Percentiles rank a stretch among this genome's conserved stretches.
Conservation (phyloP, 208 protist genomes). For the Crithidia expoeki region DNA sequence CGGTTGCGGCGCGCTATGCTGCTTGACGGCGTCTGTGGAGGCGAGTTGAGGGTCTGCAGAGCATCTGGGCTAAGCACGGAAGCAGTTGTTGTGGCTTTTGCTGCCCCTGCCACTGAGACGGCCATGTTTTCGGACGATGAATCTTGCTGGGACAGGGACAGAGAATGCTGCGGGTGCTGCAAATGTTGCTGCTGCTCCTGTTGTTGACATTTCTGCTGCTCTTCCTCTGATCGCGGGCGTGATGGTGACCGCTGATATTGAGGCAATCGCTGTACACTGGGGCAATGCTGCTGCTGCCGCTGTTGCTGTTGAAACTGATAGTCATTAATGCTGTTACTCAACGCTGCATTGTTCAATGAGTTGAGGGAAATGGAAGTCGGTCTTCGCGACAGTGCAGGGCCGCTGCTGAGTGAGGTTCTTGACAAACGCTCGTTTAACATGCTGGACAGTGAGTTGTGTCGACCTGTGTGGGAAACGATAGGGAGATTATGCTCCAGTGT, state of each 20-base stretch:
- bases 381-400: background rate
- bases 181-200: background rate
- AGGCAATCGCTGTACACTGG: background rate
- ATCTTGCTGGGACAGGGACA: background rate
- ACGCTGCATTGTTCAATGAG: slow-evolving; percentile 7
- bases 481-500: background rate
- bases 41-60: background rate
- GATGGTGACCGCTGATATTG: background rate
- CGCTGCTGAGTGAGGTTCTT: background rate
- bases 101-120: background rate
- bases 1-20: slow-evolving; percentile 38
- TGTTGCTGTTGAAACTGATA: background rate
- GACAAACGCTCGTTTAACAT: background rate
- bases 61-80: background rate
- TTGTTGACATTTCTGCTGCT: background rate
- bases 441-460: background rate
- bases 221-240: background rate
- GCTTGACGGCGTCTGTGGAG: slow-evolving; percentile 8
- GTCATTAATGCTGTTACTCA: slow-evolving; percentile 5
- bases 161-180: background rate
- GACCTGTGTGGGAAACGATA: background rate
- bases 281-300: background rate
- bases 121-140: background rate
- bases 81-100: background rate
- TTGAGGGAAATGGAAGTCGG: background rate